phyloP scores from a whole-genome alignment of 1,284 basidiomycete species.

The Austroboletus rostrupii region DNA sequence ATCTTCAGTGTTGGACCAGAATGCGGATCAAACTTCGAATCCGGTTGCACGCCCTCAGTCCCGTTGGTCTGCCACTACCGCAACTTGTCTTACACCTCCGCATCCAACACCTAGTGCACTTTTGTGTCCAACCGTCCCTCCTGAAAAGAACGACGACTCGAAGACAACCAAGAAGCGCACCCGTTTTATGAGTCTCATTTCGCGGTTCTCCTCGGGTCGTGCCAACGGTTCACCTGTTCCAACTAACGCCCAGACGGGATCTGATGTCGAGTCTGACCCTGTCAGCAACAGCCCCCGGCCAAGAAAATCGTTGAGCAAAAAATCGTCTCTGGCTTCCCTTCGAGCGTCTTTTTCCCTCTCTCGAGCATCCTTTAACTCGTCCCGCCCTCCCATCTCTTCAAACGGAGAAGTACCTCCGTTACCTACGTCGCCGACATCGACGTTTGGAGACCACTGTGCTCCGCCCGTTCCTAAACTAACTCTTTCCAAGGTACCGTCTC shows the following conservation, averaged over 20 bases:
- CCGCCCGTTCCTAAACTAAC: constrained; percentile 4
- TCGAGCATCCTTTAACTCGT: constrained; percentile 28
- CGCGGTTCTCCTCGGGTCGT: constrained; percentile 29
- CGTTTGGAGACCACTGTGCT: constrained; percentile 11
- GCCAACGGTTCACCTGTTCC: constrained; percentile 10
- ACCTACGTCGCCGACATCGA: constrained; percentile 23
- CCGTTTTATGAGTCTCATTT: constrained; percentile 32
- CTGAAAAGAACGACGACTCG: constrained; percentile 21
- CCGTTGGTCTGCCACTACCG: constrained; percentile 29
- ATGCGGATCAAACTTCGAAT: constrained; percentile 4
- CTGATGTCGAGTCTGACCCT: constrained; percentile 25
- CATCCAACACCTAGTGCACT: constrained; percentile 1
- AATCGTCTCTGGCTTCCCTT: constrained; percentile 29
- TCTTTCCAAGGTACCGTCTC: constrained; percentile 23
- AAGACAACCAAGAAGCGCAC: constrained; percentile 30
- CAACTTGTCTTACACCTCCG: constrained; percentile 17
- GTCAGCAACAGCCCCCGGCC: constrained; percentile 19
- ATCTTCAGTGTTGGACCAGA: not conserved
- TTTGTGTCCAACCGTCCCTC: constrained; percentile 7
- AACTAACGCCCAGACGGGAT: constrained; percentile 17
- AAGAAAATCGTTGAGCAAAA: constrained; percentile 23
- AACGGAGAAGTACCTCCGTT: constrained; percentile 26
- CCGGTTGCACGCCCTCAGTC: constrained; percentile 19
- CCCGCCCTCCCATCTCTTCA: constrained; percentile 21
- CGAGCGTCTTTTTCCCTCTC: constrained; percentile 31